Percentiles rank a stretch among this genome's conserved stretches.
These are phyloP conservation scores for Penicillium verhagenii DNA, from an alignment of 495 filamentous ascomycete genomes.

Conservation along the genomic window DNA sequence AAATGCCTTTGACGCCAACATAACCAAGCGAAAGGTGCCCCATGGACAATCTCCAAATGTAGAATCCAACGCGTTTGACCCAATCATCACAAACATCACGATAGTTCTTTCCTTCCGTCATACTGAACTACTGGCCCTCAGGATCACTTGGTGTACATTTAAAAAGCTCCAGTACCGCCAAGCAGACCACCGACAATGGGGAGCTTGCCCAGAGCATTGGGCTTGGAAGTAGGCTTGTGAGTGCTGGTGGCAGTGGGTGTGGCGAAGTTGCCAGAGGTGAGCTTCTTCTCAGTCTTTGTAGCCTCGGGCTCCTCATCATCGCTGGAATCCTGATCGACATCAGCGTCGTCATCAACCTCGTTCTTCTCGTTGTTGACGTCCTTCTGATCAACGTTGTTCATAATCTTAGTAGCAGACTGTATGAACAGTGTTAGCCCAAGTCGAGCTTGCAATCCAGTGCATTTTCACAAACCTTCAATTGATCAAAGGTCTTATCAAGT, in stretches of 20 bases:
- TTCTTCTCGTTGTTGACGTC: conserved; percentile 18
- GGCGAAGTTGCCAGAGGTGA: conserved; percentile 23
- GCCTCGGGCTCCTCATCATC: conserved; percentile 2
- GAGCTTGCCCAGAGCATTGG: conserved; percentile 27
- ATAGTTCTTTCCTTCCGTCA: not conserved
- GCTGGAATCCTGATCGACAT: conserved; percentile 8
- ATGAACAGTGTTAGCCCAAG: not conserved
- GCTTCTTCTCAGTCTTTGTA: conserved; percentile 10
- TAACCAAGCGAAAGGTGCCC: no score
- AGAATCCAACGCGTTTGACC: no score
- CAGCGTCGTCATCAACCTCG: not conserved
- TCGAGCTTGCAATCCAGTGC: not conserved
- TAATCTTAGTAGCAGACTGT: conserved; percentile 20
- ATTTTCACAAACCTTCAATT: conserved; percentile 21
- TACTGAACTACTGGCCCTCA: not conserved
- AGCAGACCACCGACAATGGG: conserved; percentile 37
- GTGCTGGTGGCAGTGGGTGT: conserved; percentile 25
- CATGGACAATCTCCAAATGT: no score
- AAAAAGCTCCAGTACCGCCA: conserved; percentile 14
- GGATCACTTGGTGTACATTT: not conserved
- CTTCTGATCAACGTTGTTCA: conserved; percentile 14
- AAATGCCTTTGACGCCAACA: no score
- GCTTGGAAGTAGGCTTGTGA: conserved; percentile 20
- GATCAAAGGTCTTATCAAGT: conserved; percentile 15
- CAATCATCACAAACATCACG: not conserved